Evolutionary conservation across 129 eudicot genomes (phyloP).

Genomic region (Helichrysum umbraculigerum): DNA sequence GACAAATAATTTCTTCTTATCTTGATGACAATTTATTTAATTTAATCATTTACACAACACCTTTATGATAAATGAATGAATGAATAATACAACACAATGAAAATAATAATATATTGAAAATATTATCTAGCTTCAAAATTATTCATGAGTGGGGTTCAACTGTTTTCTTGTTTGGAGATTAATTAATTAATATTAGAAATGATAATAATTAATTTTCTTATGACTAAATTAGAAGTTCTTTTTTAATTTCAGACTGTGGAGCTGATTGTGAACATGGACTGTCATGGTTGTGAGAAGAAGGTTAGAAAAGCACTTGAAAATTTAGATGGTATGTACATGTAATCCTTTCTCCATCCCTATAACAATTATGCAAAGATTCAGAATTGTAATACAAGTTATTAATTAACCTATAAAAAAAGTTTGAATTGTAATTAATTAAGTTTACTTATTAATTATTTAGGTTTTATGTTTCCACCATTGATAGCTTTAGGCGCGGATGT

Average conservation of each 20-base stretch:
- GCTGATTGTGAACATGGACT: constrained; percentile 68
- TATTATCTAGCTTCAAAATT: neutral
- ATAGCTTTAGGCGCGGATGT: neutral
- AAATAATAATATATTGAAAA: neutral
- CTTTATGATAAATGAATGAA: neutral
- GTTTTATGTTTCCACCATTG: neutral
- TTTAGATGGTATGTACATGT: constrained; percentile 45
- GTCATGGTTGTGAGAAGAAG: constrained; percentile 64
- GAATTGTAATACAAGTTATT: no score
- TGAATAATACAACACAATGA: neutral
- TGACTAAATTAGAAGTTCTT: neutral
- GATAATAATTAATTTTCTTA: neutral
- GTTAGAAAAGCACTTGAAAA: constrained; percentile 53
- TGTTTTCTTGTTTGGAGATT: neutral
- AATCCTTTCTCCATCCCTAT: neutral
- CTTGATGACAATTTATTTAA: neutral
- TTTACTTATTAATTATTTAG: neutral
- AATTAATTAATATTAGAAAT: neutral
- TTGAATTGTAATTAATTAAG: no score
- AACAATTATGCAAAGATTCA: neutral
- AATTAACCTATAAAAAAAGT: no score
- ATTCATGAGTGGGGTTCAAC: neutral
- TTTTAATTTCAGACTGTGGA: constrained; percentile 49
- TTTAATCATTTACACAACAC: neutral
- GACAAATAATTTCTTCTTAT: neutral